Conservation (phyloP, 2,329 filamentous ascomycete genomes). For the Scleromitrula shiraiana region DNA sequence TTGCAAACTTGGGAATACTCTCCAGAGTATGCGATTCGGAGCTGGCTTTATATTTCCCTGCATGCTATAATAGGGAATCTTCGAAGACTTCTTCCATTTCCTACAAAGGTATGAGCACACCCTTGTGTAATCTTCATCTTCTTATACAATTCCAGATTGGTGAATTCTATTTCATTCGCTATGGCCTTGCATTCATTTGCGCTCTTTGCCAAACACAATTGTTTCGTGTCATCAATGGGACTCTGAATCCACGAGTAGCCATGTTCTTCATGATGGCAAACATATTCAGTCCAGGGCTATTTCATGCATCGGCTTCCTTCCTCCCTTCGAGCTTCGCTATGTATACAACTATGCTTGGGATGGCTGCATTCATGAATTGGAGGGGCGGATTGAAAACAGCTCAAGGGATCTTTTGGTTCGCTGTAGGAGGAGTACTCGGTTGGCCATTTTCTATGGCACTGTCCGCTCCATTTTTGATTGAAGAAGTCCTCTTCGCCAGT, state of each 20-base stretch:
- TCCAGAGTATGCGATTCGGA: constrained; percentile 86
- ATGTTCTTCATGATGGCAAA: constrained; percentile 74
- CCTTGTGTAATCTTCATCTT: not conserved
- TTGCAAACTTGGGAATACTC: constrained; percentile 99
- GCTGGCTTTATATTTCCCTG: constrained; percentile 81
- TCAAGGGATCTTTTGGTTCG: constrained; percentile 84
- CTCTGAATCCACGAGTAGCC: constrained; percentile 74
- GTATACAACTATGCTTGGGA: constrained; percentile 83
- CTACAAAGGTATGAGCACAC: constrained; percentile 43
- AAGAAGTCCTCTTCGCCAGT: constrained; percentile 57
- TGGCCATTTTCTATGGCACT: constrained; percentile 92
- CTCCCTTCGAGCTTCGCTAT: constrained; percentile 94
- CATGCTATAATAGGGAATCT: constrained; percentile 68
- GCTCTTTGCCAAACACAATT: constrained; percentile 76
- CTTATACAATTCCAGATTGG: constrained; percentile 36
- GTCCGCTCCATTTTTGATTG: constrained; percentile 68
- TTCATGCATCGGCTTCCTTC: constrained; percentile 80
- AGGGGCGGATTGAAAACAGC: constrained; percentile 70
- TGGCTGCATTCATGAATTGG: constrained; percentile 88
- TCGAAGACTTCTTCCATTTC: constrained; percentile 53
- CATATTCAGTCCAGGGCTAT: constrained; percentile 80
- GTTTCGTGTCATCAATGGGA: constrained; percentile 67
- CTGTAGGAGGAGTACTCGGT: constrained; percentile 73
- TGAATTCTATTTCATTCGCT: constrained; percentile 85
- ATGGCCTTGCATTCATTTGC: constrained; percentile 65